Evolutionary conservation across 306 rosid genomes (phyloP), one percentile per base, ranked within the genome.

Genomic region (Casuarina cunninghamiana): DNA sequence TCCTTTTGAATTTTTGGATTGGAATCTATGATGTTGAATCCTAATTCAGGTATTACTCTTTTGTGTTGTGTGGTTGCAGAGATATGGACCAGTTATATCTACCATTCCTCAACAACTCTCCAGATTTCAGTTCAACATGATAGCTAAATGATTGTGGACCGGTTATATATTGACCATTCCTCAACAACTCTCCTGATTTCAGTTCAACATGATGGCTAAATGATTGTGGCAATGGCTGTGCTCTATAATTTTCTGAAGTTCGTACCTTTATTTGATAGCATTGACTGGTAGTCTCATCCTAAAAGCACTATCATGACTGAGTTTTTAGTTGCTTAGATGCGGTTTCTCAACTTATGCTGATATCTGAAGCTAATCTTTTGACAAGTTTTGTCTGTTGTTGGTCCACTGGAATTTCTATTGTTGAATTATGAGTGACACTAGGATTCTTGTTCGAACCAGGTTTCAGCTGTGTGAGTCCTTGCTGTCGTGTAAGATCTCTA

Each of bases 81-180:
- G 99, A 87, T 96, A 96, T 57, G 99, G 99, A 26, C 96, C 97
- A 10, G 98, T 96, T 76, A 96, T 96, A 81, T 96, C 98, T 77
- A 93, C 97, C 79, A 96, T 96, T 76, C 99, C 99, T 11, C 98
- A 93, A 81, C 99, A 93, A 86, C 94, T 96, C 53, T 96, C 99
- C 73, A 87, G 99, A 89, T 96, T 96, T 84, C 96, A 96, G 87
- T 96, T 96, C 87, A 93, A 93, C 86, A 96, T 96, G 99, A 96
- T 96, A 86, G 84, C 96, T 55, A 86, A 89, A 73, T 91, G 87
- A 90, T 68, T 50, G 65, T 45, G 53, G 83, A 21, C 8, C 17
- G 48, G 32, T 26, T 26, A 26, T 76, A 96, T 96, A 81, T 96
- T 97, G 77, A 93, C 97, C 79, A 96, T 96, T 76, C 99, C 99